phyloP scores from a whole-genome alignment of 2,329 filamentous ascomycete genomes.

The Colletotrichum ledebouriae region DNA sequence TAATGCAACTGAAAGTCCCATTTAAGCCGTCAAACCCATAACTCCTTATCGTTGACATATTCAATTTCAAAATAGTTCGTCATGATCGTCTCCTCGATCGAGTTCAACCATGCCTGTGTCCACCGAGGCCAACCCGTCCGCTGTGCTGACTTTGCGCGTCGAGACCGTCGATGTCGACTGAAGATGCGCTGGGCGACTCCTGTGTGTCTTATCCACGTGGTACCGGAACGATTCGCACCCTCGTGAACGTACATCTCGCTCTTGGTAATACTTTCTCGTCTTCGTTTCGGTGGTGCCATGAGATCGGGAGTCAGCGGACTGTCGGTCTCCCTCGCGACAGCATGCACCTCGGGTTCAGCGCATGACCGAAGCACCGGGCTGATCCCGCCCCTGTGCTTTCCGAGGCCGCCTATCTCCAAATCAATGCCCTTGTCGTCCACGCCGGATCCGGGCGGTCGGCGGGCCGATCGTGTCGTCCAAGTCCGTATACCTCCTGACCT shows the following conservation, averaged over 20 bases:
- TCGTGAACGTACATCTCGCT: conserved; percentile 56
- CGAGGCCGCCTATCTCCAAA: conserved; percentile 46
- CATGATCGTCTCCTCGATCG: background rate
- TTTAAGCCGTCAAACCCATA: background rate
- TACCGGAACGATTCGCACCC: conserved; percentile 45
- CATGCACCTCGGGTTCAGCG: background rate
- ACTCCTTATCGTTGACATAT: background rate
- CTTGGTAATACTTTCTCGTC: conserved; percentile 41
- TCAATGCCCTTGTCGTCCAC: conserved; percentile 56
- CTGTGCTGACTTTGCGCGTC: conserved; percentile 45
- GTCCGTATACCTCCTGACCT: conserved; percentile 51
- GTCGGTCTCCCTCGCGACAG: background rate
- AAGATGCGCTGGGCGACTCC: conserved; percentile 47
- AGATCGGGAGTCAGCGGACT: conserved; percentile 11
- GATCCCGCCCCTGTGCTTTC: conserved; percentile 11
- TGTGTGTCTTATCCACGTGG: conserved; percentile 41
- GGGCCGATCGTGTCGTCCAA: conserved; percentile 46
- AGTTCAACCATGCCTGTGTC: conserved; percentile 11
- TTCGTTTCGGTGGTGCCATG: conserved; percentile 2
- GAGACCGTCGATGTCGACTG: conserved; percentile 44
- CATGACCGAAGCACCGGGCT: conserved; percentile 15
- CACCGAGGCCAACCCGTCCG: conserved; percentile 42
- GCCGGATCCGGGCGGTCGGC: conserved; percentile 52
- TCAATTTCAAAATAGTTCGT: background rate
- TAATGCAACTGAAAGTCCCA: background rate